These are phyloP conservation scores for Glaciozyma martinii DNA, from an alignment of 768 basidiomycete genomes.

Conservation along the genomic window DNA sequence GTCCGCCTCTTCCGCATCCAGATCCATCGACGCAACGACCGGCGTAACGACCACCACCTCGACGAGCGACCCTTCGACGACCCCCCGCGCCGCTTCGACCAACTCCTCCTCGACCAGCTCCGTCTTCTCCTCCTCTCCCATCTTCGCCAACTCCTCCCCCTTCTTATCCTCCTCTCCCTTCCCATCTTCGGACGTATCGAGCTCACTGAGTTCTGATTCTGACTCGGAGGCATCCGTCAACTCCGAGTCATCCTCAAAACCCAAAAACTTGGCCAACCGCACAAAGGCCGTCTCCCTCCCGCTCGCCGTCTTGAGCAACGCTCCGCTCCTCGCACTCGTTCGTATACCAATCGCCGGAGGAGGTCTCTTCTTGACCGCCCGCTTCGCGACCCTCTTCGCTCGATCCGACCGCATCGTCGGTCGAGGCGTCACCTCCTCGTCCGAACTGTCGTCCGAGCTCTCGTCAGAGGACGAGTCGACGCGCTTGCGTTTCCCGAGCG, in stretches of 20 bases:
- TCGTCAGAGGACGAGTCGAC: background rate
- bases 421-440: no score
- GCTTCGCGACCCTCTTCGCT: no score
- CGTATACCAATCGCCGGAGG: no score
- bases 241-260: background rate
- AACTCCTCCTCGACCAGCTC: background rate
- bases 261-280: background rate
- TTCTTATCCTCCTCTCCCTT: background rate
- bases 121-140: background rate
- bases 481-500: conserved; percentile 10
- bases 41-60: background rate
- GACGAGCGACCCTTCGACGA: background rate
- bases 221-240: background rate
- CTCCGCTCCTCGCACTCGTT: no score
- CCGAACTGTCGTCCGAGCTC: no score
- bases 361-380: no score
- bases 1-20: background rate
- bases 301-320: no score
- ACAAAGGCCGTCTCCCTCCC: background rate
- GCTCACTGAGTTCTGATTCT: conserved; percentile 5
- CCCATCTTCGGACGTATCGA: background rate
- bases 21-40: background rate
- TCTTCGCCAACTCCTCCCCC: background rate
- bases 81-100: background rate
- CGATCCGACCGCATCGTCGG: no score